These are phyloP conservation scores for Ophiognomonia clavigignenti-juglandacearum DNA, from an alignment of 2,329 filamentous ascomycete species.

Conservation along the genomic window DNA sequence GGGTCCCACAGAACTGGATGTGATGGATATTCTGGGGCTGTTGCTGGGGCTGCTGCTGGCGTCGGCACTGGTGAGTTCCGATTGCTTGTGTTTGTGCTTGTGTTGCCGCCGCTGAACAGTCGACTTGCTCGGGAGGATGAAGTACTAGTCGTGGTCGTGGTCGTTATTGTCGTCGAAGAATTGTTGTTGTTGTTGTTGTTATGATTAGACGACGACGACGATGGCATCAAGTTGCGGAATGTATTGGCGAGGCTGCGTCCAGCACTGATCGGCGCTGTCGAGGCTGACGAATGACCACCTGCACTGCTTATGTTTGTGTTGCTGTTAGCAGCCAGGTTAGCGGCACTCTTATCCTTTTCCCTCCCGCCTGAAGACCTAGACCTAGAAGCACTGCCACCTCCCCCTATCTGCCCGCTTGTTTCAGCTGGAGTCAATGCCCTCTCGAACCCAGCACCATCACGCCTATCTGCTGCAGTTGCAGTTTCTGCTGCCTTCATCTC, in stretches of 20 bases:
- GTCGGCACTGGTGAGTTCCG: slow-evolving; percentile 5
- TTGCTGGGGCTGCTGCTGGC: not conserved
- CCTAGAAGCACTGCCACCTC: slow-evolving; percentile 8
- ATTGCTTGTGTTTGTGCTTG: slow-evolving; percentile 19
- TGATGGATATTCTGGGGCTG: not conserved
- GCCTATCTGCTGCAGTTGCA: slow-evolving; percentile 1
- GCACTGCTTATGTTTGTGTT: no score
- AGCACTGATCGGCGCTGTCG: not conserved
- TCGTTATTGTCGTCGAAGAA: not conserved
- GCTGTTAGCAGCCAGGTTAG: no score
- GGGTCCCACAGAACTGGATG: slow-evolving; percentile 1
- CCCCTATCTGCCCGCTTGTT: slow-evolving; percentile 16
- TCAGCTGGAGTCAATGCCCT: no score
- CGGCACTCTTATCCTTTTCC: no score
- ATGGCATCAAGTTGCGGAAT: slow-evolving; percentile 32
- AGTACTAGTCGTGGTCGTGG: no score
- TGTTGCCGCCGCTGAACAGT: slow-evolving; percentile 16
- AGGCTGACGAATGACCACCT: not conserved
- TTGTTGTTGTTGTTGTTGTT: slow-evolving; percentile 18
- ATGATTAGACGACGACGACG: slow-evolving; percentile 27
- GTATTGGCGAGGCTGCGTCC: slow-evolving; percentile 21
- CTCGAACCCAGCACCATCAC: no score
- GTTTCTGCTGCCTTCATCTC: not conserved
- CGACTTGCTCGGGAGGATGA: no score
- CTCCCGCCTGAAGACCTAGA: no score